These are phyloP conservation scores for Diaporthe longicolla DNA, from an alignment of 2,329 filamentous ascomycete species.

Conservation along the genomic window DNA sequence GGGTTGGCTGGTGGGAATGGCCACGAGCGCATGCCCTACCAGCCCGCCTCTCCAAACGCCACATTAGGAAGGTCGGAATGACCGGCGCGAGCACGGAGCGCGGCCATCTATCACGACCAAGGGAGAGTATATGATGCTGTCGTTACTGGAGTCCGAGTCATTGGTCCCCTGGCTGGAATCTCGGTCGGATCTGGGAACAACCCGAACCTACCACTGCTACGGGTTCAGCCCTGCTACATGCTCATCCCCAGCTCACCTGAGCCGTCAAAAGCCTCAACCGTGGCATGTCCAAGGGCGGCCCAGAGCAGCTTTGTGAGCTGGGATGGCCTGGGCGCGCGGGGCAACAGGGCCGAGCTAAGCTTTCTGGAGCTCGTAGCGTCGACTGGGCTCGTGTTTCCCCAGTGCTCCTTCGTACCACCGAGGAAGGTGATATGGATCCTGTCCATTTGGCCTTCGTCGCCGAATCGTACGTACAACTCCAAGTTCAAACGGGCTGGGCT, in stretches of 20 bases:
- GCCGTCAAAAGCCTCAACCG: neutral
- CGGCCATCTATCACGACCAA: slow-evolving; percentile 1
- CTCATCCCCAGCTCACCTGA: neutral
- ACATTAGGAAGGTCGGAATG: slow-evolving; percentile 9
- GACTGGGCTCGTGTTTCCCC: slow-evolving; percentile 22
- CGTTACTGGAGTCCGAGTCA: neutral
- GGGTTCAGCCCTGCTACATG: neutral
- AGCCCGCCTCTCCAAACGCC: neutral
- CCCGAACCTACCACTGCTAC: neutral
- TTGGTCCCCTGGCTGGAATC: neutral
- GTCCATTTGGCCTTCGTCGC: neutral
- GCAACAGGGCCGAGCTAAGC: neutral
- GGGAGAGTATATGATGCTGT: neutral
- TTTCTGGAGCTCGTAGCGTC: neutral
- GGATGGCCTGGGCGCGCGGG: neutral
- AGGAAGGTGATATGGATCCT: neutral
- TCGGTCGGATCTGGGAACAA: neutral
- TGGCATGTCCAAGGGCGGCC: neutral
- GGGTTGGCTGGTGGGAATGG: slow-evolving; percentile 1
- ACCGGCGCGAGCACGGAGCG: slow-evolving; percentile 14
- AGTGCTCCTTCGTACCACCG: neutral
- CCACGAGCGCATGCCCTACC: neutral
- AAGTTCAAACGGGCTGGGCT: neutral
- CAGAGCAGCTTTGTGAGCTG: neutral
- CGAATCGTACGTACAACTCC: neutral